Conservation (phyloP, 106 monocot genomes). For the Dendrobium nobile region DNA sequence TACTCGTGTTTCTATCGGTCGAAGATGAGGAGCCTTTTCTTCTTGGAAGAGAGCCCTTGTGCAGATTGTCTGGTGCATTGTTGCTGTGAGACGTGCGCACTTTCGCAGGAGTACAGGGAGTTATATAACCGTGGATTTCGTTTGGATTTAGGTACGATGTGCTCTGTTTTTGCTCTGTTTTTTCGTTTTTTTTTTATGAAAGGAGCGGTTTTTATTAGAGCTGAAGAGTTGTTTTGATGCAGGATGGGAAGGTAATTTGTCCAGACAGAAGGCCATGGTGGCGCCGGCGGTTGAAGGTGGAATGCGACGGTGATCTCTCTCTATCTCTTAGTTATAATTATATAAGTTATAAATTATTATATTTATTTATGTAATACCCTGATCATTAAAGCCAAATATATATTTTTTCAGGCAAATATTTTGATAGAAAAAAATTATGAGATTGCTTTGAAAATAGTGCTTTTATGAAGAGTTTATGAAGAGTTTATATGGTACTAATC, state of each 20-base stretch:
- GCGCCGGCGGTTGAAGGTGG: conserved; percentile 1
- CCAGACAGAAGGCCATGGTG: not conserved
- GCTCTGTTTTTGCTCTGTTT: not conserved
- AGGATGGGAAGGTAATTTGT: conserved; percentile 8
- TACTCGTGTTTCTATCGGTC: conserved; percentile 59
- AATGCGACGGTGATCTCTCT: conserved; percentile 6
- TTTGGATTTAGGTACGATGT: conserved; percentile 29
- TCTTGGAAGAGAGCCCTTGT: conserved; percentile 26
- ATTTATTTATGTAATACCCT: too few relatives aligned
- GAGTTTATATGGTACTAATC: too few relatives aligned
- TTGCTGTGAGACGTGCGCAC: conserved; percentile 49
- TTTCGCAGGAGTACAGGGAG: conserved; percentile 64
- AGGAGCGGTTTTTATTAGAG: not conserved
- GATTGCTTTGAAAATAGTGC: too few relatives aligned
- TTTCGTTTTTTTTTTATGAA: not conserved
- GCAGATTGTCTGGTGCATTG: conserved; percentile 53
- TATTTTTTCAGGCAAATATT: too few relatives aligned
- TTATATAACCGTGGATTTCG: conserved; percentile 42
- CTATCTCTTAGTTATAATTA: not conserved
- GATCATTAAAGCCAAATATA: too few relatives aligned
- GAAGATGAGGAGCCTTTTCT: conserved; percentile 34
- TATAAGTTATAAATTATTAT: not conserved
- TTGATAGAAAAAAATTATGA: too few relatives aligned
- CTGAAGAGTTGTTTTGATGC: not conserved
- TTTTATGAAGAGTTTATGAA: too few relatives aligned